Percentiles rank a stretch among this genome's conserved stretches.
Conservation (phyloP, 805 yeast species). For the Ogataea polymorpha region DNA sequence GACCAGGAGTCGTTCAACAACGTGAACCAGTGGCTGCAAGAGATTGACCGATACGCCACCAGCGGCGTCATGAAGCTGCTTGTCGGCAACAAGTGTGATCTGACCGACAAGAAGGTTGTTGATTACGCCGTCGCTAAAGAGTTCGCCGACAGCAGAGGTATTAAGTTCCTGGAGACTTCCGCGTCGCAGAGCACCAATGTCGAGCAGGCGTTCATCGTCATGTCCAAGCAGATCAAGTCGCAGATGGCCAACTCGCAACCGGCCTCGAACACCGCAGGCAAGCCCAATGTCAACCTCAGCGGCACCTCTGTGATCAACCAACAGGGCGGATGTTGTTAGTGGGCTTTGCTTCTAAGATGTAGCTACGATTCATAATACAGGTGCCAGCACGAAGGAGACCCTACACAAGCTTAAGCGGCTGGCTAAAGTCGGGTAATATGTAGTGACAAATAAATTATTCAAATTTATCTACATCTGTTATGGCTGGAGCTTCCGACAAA, state of each 20-base stretch:
- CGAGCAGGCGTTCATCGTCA: slow-evolving; percentile 96
- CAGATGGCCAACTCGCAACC: slow-evolving; percentile 74
- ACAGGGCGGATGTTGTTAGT: slow-evolving; percentile 48
- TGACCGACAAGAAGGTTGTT: slow-evolving; percentile 90
- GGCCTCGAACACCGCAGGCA: slow-evolving; percentile 39
- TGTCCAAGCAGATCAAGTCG: slow-evolving; percentile 98
- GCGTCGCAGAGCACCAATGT: slow-evolving; percentile 95
- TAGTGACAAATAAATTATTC: neutral
- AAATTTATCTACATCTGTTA: slow-evolving; percentile 7
- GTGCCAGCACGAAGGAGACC: slow-evolving; percentile 3
- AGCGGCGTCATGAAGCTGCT: slow-evolving; percentile 94
- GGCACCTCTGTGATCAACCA: slow-evolving; percentile 57
- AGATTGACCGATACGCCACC: slow-evolving; percentile 96
- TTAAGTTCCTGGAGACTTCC: slow-evolving; percentile 94
- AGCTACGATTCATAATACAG: slow-evolving; percentile 11
- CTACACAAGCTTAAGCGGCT: slow-evolving; percentile 3
- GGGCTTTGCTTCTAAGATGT: slow-evolving; percentile 1
- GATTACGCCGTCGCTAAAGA: slow-evolving; percentile 96
- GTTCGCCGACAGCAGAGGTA: slow-evolving; percentile 91
- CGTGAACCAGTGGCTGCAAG: slow-evolving; percentile 98
- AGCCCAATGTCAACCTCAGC: slow-evolving; percentile 67
- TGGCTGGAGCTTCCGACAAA: slow-evolving; percentile 40
- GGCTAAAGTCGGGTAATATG: slow-evolving; percentile 9
- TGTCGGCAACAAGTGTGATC: slow-evolving; percentile 95
- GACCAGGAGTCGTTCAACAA: slow-evolving; percentile 95